Conservation (phyloP, 2,329 filamentous ascomycete species). For the Talaromyces piceae region DNA sequence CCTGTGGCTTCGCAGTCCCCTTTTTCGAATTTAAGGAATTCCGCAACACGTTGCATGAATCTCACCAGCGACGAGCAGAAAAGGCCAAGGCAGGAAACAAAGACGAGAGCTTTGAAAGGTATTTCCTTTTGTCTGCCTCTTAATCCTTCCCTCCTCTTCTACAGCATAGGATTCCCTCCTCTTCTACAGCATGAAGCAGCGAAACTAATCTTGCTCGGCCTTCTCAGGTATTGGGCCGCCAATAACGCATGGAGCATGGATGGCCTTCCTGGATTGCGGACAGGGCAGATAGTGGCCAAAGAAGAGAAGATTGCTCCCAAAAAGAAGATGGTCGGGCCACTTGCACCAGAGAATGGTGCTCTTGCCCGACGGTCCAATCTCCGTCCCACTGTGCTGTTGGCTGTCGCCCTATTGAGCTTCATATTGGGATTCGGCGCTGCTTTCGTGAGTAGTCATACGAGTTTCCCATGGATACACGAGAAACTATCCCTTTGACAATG, state of each 20-base stretch:
- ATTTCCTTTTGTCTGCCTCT: neutral
- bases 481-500: neutral
- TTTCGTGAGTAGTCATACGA: conserved; percentile 2
- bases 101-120: conserved; percentile 10
- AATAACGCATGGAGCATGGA: conserved; percentile 12
- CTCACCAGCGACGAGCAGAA: conserved; percentile 4
- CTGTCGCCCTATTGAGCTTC: conserved; percentile 7
- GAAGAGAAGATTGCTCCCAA: conserved; percentile 7
- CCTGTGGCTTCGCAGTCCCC: conserved; percentile 10
- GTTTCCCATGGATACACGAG: neutral
- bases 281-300: neutral
- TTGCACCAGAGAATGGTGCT: conserved; percentile 7
- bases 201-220: neutral
- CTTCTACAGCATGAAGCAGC: neutral
- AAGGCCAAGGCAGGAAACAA: conserved; percentile 8
- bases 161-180: neutral
- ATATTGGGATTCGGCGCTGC: conserved; percentile 1
- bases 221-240: conserved; percentile 8
- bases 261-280: conserved; percentile 7
- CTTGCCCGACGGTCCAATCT: neutral
- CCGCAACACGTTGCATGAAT: conserved; percentile 3
- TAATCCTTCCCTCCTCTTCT: neutral
- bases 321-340: conserved; percentile 9
- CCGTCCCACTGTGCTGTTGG: conserved; percentile 1
- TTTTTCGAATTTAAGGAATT: conserved; percentile 10